Base-by-base conservation (phyloP, 2,329 filamentous ascomycete species). In the Xylariaceae sp. region DNA sequence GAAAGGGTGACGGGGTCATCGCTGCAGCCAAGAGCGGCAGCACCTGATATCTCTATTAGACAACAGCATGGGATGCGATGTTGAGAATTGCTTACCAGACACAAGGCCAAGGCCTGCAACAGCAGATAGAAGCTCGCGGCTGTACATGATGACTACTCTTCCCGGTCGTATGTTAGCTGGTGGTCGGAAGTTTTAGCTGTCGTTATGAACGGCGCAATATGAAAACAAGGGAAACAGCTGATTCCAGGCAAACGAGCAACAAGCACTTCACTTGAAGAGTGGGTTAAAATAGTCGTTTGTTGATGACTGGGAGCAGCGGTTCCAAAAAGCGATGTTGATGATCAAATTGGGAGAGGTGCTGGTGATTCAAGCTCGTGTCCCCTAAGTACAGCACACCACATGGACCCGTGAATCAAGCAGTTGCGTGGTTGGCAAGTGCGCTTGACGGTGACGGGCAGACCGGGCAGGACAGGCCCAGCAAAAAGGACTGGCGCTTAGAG, bases 1-100 rank as follows among this genome's bases (percentile, higher is more conserved):
- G 77, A 77, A 73, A 90, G 76, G 58, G 80, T 83, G 54, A 72
- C 70, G 15, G 73, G 73, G 45, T 63, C 50, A 52, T 68, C 62
- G 43, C 63, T 62, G 62, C 68, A 72, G 44, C 56, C 44, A n/a
- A 67, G 42, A 47, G 55, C 59, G 39, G 62, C 52, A 42, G 48
- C 64, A 45, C 63, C 64, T 67, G 46, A 46, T 51, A 61, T 17
- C 14, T 11, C 45, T 27, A 14, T 6, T 14, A 18, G 10, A 7
- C 22, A 22, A 6, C 1, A 27, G 30, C 22, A 17, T 18, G 2
- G 15, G 11, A 15, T 11, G 1, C 2, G 17, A 19, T n/a, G 6
- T 4, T n/a, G 5, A 3, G 12, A 15, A 4, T 1, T 33, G 62
- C 73, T 57, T 64, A 77, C 75, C 74, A 46, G 72, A 71, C 32